These are phyloP conservation scores for Globisporangium viniferum DNA, from an alignment of 352 stramenopile species.

Conservation along the genomic window DNA sequence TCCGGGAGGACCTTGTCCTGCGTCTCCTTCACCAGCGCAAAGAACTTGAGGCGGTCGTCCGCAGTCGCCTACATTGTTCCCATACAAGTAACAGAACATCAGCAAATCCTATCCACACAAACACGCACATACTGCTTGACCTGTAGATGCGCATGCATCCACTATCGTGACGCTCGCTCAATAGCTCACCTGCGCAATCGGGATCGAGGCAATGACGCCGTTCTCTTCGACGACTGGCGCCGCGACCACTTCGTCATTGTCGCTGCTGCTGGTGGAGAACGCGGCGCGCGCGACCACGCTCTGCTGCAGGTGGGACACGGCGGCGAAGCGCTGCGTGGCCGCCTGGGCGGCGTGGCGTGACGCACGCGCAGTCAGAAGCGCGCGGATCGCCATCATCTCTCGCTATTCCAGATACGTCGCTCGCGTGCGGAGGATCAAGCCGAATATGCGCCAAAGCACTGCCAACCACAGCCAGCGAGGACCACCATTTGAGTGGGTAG, in stretches of 20 bases:
- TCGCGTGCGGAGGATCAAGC: slow-evolving; percentile 2
- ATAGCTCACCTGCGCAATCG: slow-evolving; percentile 48
- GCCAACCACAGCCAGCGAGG: slow-evolving; percentile 21
- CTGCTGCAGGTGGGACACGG: slow-evolving; percentile 7
- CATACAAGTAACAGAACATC: not conserved
- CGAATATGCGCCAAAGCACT: slow-evolving; percentile 19
- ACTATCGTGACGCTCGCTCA: not conserved
- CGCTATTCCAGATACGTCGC: slow-evolving; percentile 2
- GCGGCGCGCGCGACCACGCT: slow-evolving; percentile 11
- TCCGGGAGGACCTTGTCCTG: slow-evolving; percentile 74
- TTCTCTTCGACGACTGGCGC: slow-evolving; percentile 26
- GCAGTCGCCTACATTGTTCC: slow-evolving; percentile 42
- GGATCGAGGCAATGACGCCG: slow-evolving; percentile 51
- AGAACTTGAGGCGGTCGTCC: slow-evolving; percentile 75
- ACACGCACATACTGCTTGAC: not conserved
- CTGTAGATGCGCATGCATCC: not conserved
- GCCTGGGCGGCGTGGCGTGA: slow-evolving; percentile 19
- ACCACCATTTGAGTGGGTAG: slow-evolving; percentile 12
- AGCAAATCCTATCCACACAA: not conserved
- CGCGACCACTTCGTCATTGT: slow-evolving; percentile 19
- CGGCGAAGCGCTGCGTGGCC: slow-evolving; percentile 21
- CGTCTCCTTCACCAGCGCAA: slow-evolving; percentile 70
- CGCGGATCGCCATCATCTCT: slow-evolving; percentile 57
- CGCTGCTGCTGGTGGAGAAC: slow-evolving; percentile 31
- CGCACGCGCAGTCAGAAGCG: slow-evolving; percentile 36